Conservation (phyloP, 768 basidiomycete species). For the Macrolepiota dolichaula region DNA sequence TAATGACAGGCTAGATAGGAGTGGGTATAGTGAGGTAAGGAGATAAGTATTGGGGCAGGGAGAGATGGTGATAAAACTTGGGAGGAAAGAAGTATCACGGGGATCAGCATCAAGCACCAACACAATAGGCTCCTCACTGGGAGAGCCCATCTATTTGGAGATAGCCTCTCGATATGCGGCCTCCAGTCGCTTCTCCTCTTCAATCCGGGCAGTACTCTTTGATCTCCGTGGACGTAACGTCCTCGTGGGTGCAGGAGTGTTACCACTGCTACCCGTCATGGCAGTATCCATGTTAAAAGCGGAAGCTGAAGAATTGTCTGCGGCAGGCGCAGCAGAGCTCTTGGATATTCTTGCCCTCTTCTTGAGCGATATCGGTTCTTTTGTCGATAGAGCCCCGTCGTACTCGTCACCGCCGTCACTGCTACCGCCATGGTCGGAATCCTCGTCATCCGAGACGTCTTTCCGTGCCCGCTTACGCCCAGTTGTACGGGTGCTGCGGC, state of each 20-base stretch:
- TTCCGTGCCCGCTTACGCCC: neutral
- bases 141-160: conserved; percentile 16
- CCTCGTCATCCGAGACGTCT: conserved; percentile 6
- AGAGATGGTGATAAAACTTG: neutral
- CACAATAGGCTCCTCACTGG: neutral
- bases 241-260: conserved; percentile 31
- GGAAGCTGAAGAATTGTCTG: conserved; percentile 11
- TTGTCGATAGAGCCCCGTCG: conserved; percentile 17
- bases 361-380: conserved; percentile 23
- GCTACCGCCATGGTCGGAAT: conserved; percentile 17
- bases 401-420: conserved; percentile 19
- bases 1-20: neutral
- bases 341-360: conserved; percentile 23
- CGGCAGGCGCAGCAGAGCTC: neutral
- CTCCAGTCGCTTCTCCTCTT: conserved; percentile 49
- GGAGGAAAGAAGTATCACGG: neutral
- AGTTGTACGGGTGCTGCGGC: neutral
- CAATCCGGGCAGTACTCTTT: conserved; percentile 47
- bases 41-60: neutral
- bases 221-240: conserved; percentile 56
- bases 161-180: conserved; percentile 46
- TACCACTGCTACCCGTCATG: neutral
- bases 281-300: conserved; percentile 13
- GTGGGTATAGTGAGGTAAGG: neutral
- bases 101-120: neutral